phyloP scores from a whole-genome alignment of 306 rosid species.

The Inga oerstediana region DNA sequence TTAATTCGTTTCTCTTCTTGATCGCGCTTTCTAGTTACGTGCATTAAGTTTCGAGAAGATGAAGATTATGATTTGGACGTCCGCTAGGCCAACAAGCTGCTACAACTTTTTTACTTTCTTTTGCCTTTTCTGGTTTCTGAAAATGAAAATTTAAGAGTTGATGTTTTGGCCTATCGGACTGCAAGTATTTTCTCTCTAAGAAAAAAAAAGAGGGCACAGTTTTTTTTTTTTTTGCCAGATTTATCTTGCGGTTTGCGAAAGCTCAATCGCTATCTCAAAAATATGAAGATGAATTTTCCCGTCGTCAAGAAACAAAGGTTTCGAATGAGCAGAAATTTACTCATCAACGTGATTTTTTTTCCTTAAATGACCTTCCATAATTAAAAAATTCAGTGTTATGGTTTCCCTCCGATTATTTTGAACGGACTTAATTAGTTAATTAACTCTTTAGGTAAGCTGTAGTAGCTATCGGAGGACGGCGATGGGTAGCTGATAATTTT shows the following conservation, averaged over 20 bases:
- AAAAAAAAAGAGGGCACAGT: neutral
- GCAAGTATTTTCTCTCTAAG: neutral
- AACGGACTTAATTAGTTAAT: neutral
- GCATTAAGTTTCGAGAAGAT: neutral
- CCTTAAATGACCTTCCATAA: neutral
- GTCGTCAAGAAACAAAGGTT: neutral
- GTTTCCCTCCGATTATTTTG: neutral
- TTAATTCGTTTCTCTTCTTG: neutral
- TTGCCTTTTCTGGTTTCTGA: neutral
- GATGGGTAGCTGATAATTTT: constrained; percentile 32
- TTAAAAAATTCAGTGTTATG: neutral
- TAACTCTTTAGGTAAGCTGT: constrained; percentile 30
- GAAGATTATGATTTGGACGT: constrained; percentile 5
- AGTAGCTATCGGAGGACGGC: neutral
- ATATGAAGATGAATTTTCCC: neutral
- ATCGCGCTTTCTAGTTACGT: neutral
- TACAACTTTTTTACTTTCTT: neutral
- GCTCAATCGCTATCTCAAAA: neutral
- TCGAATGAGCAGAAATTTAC: neutral
- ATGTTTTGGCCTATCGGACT: neutral
- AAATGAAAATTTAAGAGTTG: neutral
- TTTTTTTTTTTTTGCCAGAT: neutral
- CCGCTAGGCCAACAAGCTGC: neutral
- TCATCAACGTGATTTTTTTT: neutral
- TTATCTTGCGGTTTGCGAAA: neutral